Conservation (phyloP, 2,329 filamentous ascomycete genomes). For the Fusarium annulatum region DNA sequence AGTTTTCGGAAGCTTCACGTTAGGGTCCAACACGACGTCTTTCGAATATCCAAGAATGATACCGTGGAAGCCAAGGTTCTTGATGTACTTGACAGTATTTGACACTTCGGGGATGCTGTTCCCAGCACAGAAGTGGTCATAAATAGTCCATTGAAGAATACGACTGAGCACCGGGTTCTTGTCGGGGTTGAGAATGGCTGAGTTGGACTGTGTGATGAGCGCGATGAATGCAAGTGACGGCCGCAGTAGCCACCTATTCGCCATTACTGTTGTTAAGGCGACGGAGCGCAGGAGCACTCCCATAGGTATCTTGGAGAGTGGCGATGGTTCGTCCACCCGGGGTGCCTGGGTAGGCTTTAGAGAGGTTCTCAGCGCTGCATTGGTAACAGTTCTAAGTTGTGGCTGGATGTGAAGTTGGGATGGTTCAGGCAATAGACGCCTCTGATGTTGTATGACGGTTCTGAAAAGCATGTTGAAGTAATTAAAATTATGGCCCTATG, state of each 20-base stretch:
- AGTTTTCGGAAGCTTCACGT: slow-evolving; percentile 24
- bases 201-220: slow-evolving; percentile 44
- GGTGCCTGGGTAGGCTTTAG: not conserved
- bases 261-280: slow-evolving; percentile 45
- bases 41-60: slow-evolving; percentile 65
- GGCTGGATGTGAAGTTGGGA: not conserved
- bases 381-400: not conserved
- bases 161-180: slow-evolving; percentile 52
- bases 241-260: slow-evolving; percentile 37
- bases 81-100: slow-evolving; percentile 57
- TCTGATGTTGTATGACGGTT: not conserved
- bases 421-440: not conserved
- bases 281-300: slow-evolving; percentile 42
- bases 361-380: slow-evolving; percentile 15
- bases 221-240: slow-evolving; percentile 43
- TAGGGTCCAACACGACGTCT: slow-evolving; percentile 55
- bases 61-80: slow-evolving; percentile 61
- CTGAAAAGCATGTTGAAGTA: slow-evolving; percentile 16
- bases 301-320: slow-evolving; percentile 39
- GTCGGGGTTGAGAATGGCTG: slow-evolving; percentile 57
- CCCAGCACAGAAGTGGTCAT: slow-evolving; percentile 68
- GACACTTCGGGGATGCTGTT: slow-evolving; percentile 60
- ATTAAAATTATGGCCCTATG: accelerated
- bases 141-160: slow-evolving; percentile 58
- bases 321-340: not conserved